Conservation (phyloP, 2,329 filamentous ascomycete species). For the Phyllosticta citribraziliensis region DNA sequence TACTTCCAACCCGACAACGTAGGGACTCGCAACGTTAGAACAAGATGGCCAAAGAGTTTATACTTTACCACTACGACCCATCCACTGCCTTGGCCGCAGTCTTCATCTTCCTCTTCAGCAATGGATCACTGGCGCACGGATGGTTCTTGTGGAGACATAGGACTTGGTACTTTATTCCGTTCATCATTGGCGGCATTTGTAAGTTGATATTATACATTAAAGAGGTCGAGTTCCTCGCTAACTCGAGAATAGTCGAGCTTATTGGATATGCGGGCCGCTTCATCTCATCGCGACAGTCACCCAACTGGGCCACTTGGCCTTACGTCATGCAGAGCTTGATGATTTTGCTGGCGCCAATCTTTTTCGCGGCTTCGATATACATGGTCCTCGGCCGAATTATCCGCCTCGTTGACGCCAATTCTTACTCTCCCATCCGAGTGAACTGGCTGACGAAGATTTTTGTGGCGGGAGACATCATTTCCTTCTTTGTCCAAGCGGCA, state of each 20-base stretch:
- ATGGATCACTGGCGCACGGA: slow-evolving; percentile 26
- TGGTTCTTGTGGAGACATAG: slow-evolving; percentile 29
- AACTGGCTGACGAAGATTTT: slow-evolving; percentile 33
- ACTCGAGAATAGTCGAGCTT: slow-evolving; percentile 34
- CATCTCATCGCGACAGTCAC: slow-evolving; percentile 18
- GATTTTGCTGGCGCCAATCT: slow-evolving; percentile 36
- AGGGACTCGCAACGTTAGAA: neutral
- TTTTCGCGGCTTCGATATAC: slow-evolving; percentile 38
- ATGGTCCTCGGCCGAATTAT: slow-evolving; percentile 35
- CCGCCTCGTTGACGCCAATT: slow-evolving; percentile 23
- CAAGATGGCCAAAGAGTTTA: neutral
- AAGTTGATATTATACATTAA: slow-evolving; percentile 11
- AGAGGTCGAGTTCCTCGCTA: neutral
- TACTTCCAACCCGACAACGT: neutral
- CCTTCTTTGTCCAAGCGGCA: slow-evolving; percentile 31
- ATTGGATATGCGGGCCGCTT: slow-evolving; percentile 42
- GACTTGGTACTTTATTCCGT: slow-evolving; percentile 44
- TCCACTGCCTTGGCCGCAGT: slow-evolving; percentile 20
- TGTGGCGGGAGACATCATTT: slow-evolving; percentile 32
- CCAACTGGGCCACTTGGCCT: slow-evolving; percentile 22
- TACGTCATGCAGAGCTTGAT: slow-evolving; percentile 37
- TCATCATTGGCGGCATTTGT: slow-evolving; percentile 43
- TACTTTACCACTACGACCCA: slow-evolving; percentile 23
- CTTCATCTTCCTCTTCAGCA: slow-evolving; percentile 21
- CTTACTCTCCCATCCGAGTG: slow-evolving; percentile 24